Evolutionary conservation across 1,139 yeast species (phyloP).

Genomic region (Maudiozyma humilis): DNA sequence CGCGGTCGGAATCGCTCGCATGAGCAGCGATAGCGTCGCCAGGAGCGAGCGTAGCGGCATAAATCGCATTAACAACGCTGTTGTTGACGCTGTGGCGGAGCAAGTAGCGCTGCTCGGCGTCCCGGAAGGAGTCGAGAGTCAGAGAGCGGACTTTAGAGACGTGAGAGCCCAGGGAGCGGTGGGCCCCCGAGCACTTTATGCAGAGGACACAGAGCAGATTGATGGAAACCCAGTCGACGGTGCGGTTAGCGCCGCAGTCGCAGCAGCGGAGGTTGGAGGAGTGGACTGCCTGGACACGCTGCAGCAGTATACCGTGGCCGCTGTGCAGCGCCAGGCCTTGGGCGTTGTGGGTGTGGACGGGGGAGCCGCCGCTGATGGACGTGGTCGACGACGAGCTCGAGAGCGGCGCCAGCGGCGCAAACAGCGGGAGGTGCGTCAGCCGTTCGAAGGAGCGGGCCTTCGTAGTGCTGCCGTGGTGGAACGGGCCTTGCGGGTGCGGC

Average conservation of each 20-base stretch:
- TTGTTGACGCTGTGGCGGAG: slow-evolving; percentile 53
- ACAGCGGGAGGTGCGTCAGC: slow-evolving; percentile 1
- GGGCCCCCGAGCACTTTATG: slow-evolving; percentile 71
- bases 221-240: slow-evolving; percentile 84
- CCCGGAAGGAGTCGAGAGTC: slow-evolving; percentile 59
- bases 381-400: slow-evolving; percentile 1
- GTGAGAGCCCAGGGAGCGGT: slow-evolving; percentile 67
- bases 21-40: slow-evolving; percentile 29
- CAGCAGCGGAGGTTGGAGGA: slow-evolving; percentile 62
- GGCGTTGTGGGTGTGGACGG: not conserved
- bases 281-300: slow-evolving; percentile 42
- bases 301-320: slow-evolving; percentile 21
- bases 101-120: slow-evolving; percentile 39
- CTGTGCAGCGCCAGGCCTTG: slow-evolving; percentile 3
- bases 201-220: slow-evolving; percentile 69
- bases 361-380: not conserved
- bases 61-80: slow-evolving; percentile 51
- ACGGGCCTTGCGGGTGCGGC: not conserved
- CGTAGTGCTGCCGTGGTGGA: not conserved
- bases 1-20: slow-evolving; percentile 32
- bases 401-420: not conserved
- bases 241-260: slow-evolving; percentile 60
- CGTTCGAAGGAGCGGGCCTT: slow-evolving; percentile 3
- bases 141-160: slow-evolving; percentile 72
- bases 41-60: slow-evolving; percentile 39